Conservation (phyloP, 176 grass and related monocot species). For the Carex parvula region DNA sequence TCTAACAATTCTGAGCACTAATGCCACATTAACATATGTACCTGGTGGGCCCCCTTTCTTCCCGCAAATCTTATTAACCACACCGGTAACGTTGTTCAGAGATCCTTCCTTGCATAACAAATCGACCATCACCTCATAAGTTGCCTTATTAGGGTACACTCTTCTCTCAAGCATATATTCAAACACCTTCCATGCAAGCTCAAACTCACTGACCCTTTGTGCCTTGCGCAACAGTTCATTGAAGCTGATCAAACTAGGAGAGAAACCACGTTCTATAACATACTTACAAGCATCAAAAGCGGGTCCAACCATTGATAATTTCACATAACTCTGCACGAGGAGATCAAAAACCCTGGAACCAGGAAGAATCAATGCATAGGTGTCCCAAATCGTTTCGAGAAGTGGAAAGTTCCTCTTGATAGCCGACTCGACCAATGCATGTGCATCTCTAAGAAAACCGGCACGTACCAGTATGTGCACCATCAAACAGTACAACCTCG, state of each 20-base stretch:
- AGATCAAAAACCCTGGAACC: conserved; percentile 66
- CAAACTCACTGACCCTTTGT: conserved; percentile 32
- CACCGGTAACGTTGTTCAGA: conserved; percentile 33
- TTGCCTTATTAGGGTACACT: conserved; percentile 60
- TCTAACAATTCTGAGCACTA: conserved; percentile 43
- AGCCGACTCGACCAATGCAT: conserved; percentile 46
- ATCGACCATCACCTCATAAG: conserved; percentile 53
- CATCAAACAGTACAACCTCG: conserved; percentile 58
- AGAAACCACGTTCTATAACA: conserved; percentile 41
- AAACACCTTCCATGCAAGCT: conserved; percentile 77
- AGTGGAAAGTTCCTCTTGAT: conserved; percentile 33
- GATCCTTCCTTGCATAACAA: conserved; percentile 59
- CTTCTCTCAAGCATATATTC: conserved; percentile 78
- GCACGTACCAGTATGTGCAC: conserved; percentile 69
- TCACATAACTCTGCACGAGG: conserved; percentile 68
- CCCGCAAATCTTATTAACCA: conserved; percentile 49
- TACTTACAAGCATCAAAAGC: conserved; percentile 63
- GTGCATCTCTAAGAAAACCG: conserved; percentile 46
- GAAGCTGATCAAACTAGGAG: conserved; percentile 58
- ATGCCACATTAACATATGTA: conserved; percentile 37
- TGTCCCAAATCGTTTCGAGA: conserved; percentile 46
- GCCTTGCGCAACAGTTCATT: conserved; percentile 50
- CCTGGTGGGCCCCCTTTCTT: conserved; percentile 46
- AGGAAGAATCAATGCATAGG: conserved; percentile 49
- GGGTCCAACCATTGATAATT: conserved; percentile 37